A percentile compares a stretch with the other conserved stretches of the same genome.
Evolutionary conservation across 2,329 filamentous ascomycete species (phyloP).

Genomic region (Colletotrichum siamense): DNA sequence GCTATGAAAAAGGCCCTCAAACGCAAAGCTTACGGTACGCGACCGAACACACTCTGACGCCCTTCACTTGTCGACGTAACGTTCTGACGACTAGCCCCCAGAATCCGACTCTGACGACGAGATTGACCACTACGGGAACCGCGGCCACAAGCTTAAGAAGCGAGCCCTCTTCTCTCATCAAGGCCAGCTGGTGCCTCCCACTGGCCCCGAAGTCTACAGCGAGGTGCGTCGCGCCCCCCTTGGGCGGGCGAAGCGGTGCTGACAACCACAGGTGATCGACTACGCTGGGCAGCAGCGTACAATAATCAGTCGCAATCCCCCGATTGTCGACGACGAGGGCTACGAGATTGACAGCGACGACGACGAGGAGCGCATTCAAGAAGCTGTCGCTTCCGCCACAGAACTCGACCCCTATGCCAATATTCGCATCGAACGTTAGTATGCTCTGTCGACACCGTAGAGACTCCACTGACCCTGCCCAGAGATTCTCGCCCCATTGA

Average conservation of each 20-base stretch:
- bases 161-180: conserved; percentile 73
- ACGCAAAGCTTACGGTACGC: conserved; percentile 65
- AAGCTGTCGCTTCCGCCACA: conserved; percentile 66
- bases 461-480: conserved; percentile 31
- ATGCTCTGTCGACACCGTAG: background rate
- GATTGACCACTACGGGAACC: conserved; percentile 73
- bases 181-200: conserved; percentile 71
- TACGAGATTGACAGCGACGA: conserved; percentile 79
- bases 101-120: conserved; percentile 81
- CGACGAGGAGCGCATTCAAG: conserved; percentile 65
- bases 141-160: conserved; percentile 81
- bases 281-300: conserved; percentile 76
- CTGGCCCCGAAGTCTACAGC: conserved; percentile 72
- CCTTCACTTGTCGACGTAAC: background rate
- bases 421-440: conserved; percentile 73
- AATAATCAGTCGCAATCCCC: conserved; percentile 77
- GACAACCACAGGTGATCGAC: conserved; percentile 63
- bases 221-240: conserved; percentile 57
- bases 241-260: background rate
- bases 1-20: conserved; percentile 73
- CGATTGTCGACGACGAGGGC: conserved; percentile 77
- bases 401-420: conserved; percentile 78
- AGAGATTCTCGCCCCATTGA: conserved; percentile 80
- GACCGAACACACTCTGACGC: background rate
- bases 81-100: conserved; percentile 37